A percentile compares a stretch with the other conserved stretches of the same genome.
Conservation (phyloP, 1,284 basidiomycete species). For the Ceratobasidium sp. region DNA sequence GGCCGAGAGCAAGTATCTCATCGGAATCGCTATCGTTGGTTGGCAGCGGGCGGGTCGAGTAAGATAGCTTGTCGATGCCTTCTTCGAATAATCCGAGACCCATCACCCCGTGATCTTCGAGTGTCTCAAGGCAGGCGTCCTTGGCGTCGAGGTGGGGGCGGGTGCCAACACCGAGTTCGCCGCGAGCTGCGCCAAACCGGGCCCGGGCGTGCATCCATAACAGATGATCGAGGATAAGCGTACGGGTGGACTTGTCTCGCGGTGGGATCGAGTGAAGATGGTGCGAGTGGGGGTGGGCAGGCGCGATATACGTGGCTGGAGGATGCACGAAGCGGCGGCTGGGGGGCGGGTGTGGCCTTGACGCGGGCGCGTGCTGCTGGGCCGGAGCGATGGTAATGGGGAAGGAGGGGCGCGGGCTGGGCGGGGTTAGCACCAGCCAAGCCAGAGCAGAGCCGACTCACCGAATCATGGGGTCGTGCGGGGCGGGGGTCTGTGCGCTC, state of each 20-base stretch:
- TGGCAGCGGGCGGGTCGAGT: slow-evolving; percentile 1
- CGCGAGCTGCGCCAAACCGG: slow-evolving; percentile 80
- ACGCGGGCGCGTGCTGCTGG: slow-evolving; percentile 25
- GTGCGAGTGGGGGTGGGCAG: slow-evolving; percentile 61
- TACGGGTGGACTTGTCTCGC: slow-evolving; percentile 79
- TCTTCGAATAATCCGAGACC: slow-evolving; percentile 37
- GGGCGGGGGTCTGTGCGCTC: slow-evolving; percentile 27
- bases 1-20: slow-evolving; percentile 60
- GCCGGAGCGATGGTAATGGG: slow-evolving; percentile 25
- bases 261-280: slow-evolving; percentile 80
- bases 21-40: slow-evolving; percentile 68
- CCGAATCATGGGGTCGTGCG: slow-evolving; percentile 30
- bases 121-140: slow-evolving; percentile 46
- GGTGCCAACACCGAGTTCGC: slow-evolving; percentile 83
- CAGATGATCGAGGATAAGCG: slow-evolving; percentile 83
- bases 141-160: slow-evolving; percentile 52
- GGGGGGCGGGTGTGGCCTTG: slow-evolving; percentile 14
- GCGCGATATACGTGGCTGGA: slow-evolving; percentile 10
- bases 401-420: slow-evolving; percentile 16
- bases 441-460: slow-evolving; percentile 18
- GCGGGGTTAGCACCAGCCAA: not conserved
- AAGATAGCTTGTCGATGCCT: slow-evolving; percentile 37
- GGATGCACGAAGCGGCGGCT: slow-evolving; percentile 22
- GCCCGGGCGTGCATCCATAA: slow-evolving; percentile 82
- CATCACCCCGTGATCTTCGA: slow-evolving; percentile 43